Base-by-base conservation (phyloP, 2,329 filamentous ascomycete species). In the Aspergillus fructus region DNA sequence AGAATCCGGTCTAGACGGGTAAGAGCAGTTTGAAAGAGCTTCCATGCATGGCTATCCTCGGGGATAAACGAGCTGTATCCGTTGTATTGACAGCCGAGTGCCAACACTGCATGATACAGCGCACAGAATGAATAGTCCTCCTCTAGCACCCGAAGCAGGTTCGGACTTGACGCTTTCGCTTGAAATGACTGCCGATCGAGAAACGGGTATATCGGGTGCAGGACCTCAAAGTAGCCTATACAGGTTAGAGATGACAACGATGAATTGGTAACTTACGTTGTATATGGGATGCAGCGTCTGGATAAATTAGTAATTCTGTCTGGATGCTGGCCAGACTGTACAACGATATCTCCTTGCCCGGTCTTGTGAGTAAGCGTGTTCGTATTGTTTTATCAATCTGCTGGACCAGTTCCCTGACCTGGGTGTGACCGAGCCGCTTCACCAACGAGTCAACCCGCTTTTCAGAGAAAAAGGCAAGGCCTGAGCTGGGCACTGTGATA, bases 111-210 rank as follows among this genome's bases (percentile, higher is more conserved):
- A 1, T 76, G 62, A 56, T 78, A 79, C 2, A 78, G 59, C 4
- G 71, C 71, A 0, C 66, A 71, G 64, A 71, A 65, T 80, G 79
- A 77, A 66, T 82, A 15, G 79, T 84, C 63, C 61, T 83, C 1
- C 71, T 85, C 39, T 79, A 85, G 60, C 79, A 79, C 0, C 56
- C 78, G 8, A 69, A 84, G 40, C 83, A 81, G 1, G 61, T 80
- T 3, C 30, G 70, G 3, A 73, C 84, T 27, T 80, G 83, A 15
- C 19, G 67, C 70, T 17, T 66, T 66, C 0, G 63, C 51, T 56
- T 78, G 71, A 55, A 79, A 78, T 2, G 56, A 39, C 8, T 58
- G 49, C 23, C 64, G 68, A 49, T 77, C 72, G 2, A 79, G 66
- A 51, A 79, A 78, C 0, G 77, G 75, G 56, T 74, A 76, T 2